These are phyloP conservation scores for Fusarium oligoseptatum DNA, from an alignment of 2,329 filamentous ascomycete species.

Conservation along the genomic window DNA sequence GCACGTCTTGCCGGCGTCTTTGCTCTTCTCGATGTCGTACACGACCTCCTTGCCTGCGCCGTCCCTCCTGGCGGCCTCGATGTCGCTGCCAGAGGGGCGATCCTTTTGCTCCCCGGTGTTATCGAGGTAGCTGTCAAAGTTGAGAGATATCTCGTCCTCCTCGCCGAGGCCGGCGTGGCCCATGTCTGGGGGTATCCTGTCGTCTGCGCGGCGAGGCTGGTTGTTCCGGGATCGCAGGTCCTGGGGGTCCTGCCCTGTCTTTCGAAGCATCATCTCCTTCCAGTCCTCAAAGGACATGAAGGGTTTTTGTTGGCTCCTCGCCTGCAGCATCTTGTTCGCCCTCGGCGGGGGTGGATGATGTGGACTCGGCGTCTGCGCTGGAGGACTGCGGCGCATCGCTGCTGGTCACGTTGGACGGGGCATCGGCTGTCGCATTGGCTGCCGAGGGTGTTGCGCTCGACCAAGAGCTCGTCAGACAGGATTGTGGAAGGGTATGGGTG, in stretches of 20 bases:
- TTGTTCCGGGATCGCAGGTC: slow-evolving; percentile 74
- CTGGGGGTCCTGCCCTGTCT: slow-evolving; percentile 80
- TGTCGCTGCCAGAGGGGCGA: background rate
- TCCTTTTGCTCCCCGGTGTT: slow-evolving; percentile 32
- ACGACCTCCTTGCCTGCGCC: slow-evolving; percentile 56
- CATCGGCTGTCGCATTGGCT: slow-evolving; percentile 12
- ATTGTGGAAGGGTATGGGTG: slow-evolving; percentile 81
- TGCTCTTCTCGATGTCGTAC: slow-evolving; percentile 75
- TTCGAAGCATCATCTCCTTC: slow-evolving; percentile 93
- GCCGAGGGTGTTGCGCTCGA: slow-evolving; percentile 48
- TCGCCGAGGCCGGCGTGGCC: slow-evolving; percentile 86
- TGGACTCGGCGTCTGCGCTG: slow-evolving; percentile 16
- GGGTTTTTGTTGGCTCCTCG: slow-evolving; percentile 54
- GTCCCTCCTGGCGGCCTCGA: slow-evolving; percentile 31
- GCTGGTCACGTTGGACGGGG: slow-evolving; percentile 1
- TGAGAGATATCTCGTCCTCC: slow-evolving; percentile 82
- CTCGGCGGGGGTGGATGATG: slow-evolving; percentile 18
- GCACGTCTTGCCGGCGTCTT: slow-evolving; percentile 96
- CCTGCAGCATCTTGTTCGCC: slow-evolving; percentile 25
- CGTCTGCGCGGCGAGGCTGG: slow-evolving; percentile 63
- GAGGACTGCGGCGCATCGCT: slow-evolving; percentile 14
- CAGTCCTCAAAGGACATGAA: slow-evolving; percentile 99
- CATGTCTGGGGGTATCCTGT: slow-evolving; percentile 68
- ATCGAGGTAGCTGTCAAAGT: slow-evolving; percentile 60
- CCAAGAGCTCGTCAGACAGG: slow-evolving; percentile 78